Evolutionary conservation across 306 rosid species (phyloP).

Genomic region (Sindora glabra): DNA sequence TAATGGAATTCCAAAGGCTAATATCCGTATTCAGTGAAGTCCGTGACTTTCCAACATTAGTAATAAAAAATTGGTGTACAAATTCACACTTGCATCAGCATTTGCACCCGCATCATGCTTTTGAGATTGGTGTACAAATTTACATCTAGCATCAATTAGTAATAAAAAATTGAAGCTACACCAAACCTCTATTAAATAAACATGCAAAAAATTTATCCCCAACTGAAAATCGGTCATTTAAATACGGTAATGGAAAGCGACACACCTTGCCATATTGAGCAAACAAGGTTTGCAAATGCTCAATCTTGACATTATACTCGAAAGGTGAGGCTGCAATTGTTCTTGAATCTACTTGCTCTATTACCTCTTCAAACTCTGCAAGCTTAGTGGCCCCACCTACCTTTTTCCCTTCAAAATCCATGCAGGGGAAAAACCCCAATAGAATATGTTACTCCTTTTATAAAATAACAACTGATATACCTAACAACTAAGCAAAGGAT

Average conservation of each 20-base stretch:
- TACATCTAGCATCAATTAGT: no score
- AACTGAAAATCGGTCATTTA: no score
- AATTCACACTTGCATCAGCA: no score
- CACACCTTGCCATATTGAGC: background rate
- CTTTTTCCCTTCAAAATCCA: background rate
- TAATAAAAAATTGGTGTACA: no score
- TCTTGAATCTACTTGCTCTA: background rate
- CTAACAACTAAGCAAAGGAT: background rate
- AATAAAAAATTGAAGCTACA: no score
- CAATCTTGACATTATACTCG: background rate
- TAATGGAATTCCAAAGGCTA: background rate
- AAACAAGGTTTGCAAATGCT: background rate
- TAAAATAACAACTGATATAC: no score
- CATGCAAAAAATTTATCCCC: no score
- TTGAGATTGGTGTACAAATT: no score
- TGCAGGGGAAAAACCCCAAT: background rate
- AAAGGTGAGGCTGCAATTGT: background rate
- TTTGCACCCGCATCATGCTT: no score
- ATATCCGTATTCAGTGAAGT: background rate
- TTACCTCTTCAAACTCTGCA: background rate
- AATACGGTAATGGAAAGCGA: background rate
- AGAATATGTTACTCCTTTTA: background rate
- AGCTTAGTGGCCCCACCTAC: background rate
- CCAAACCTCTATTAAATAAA: no score
- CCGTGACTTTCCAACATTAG: no score